Percentiles rank a stretch among this genome's conserved stretches.
phyloP scores from a whole-genome alignment of 805 yeast species.

The Candida xiaguanensis region DNA sequence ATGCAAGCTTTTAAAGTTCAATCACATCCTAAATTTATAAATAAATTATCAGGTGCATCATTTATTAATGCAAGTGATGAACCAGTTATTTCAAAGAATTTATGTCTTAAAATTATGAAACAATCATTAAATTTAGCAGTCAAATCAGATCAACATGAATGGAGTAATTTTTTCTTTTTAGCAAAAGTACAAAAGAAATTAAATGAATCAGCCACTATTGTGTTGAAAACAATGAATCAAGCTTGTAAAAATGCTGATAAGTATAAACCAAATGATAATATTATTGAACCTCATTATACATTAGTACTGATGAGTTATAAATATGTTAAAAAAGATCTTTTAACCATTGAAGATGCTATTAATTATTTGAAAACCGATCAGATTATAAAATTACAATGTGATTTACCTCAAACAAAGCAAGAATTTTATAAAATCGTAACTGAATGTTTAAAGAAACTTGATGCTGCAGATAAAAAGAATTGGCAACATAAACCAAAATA shows the following conservation, averaged over 20 bases:
- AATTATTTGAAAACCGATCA: constrained; percentile 36
- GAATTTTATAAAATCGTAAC: constrained; percentile 41
- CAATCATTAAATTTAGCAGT: constrained; percentile 48
- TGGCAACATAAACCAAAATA: constrained; percentile 91
- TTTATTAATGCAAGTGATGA: constrained; percentile 21
- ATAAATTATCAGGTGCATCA: constrained; percentile 17
- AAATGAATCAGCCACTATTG: constrained; percentile 22
- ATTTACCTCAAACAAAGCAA: constrained; percentile 4
- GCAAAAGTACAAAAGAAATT: constrained; percentile 59
- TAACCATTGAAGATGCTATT: constrained; percentile 38
- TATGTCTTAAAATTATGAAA: constrained; percentile 37
- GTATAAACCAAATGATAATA: constrained; percentile 45
- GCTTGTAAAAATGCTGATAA: constrained; percentile 43
- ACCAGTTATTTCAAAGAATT: constrained; percentile 16
- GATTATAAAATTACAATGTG: constrained; percentile 11
- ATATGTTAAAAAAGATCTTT: constrained; percentile 33
- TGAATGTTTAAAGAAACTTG: constrained; percentile 43
- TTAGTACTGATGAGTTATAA: constrained; percentile 59
- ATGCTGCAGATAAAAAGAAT: constrained; percentile 66
- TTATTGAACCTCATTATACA: constrained; percentile 77
- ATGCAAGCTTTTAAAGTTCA: constrained; percentile 52
- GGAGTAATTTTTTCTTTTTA: constrained; percentile 58
- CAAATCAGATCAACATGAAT: constrained; percentile 42
- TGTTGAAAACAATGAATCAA: constrained; percentile 39
- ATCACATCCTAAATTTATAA: constrained; percentile 31